Conservation (phyloP, 2,329 filamentous ascomycete genomes). For the Hymenoscyphus albidus region DNA sequence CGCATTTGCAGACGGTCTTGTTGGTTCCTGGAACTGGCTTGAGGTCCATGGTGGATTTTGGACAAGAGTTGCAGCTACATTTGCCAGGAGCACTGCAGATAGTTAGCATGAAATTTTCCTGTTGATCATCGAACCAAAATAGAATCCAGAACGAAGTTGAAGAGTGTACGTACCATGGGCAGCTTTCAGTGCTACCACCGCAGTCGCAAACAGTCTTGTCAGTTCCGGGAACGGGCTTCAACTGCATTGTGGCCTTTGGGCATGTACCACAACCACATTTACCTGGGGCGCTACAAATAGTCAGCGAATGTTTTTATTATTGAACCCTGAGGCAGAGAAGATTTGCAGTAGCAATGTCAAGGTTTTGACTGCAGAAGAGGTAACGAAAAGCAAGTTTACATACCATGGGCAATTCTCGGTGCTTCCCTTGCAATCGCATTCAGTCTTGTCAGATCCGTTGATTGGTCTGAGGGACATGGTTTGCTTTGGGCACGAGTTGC, state of each 20-base stretch:
- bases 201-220: slow-evolving; percentile 41
- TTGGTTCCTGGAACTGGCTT: slow-evolving; percentile 31
- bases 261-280: slow-evolving; percentile 39
- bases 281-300: slow-evolving; percentile 38
- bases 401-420: background rate
- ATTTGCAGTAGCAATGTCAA: no score
- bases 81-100: slow-evolving; percentile 34
- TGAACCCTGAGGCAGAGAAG: background rate
- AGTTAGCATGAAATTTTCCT: slow-evolving; percentile 32
- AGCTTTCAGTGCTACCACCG: slow-evolving; percentile 36
- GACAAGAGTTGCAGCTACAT: slow-evolving; percentile 40
- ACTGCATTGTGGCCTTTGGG: slow-evolving; percentile 37
- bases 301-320: slow-evolving; percentile 5
- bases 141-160: slow-evolving; percentile 23
- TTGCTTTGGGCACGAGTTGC: slow-evolving; percentile 41
- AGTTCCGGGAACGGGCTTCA: slow-evolving; percentile 33
- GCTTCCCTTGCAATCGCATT: background rate
- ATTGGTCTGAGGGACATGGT: slow-evolving; percentile 32
- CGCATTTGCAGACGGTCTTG: slow-evolving; percentile 40
- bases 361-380: no score
- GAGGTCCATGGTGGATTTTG: slow-evolving; percentile 38
- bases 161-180: slow-evolving; percentile 30
- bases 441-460: slow-evolving; percentile 23
- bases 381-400: no score
- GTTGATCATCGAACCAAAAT: slow-evolving; percentile 37